Percentiles rank a stretch among this genome's conserved stretches.
These are phyloP conservation scores for Kitagawia praeruptora DNA, from an alignment of 129 eudicot species.

Conservation along the genomic window DNA sequence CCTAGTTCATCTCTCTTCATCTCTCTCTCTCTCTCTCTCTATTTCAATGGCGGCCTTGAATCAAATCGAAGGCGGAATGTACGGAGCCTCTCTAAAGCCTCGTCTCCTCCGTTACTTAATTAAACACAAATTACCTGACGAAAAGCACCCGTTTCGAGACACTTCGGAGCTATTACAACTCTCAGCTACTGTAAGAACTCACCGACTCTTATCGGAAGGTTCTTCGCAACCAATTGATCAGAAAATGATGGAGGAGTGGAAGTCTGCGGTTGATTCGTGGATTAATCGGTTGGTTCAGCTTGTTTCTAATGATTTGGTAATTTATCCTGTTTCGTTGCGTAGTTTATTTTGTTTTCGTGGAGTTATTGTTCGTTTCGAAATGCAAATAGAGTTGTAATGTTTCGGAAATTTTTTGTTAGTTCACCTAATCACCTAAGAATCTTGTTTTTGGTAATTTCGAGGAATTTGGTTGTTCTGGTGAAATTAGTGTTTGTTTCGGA, in stretches of 20 bases:
- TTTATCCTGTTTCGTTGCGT: background rate
- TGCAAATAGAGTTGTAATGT: background rate
- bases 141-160: conserved; percentile 46
- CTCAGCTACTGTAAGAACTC: conserved; percentile 48
- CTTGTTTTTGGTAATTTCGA: too few species aligned
- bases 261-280: conserved; percentile 71
- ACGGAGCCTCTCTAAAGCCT: conserved; percentile 53
- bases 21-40: background rate
- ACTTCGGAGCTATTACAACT: conserved; percentile 42
- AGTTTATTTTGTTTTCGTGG: background rate
- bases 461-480: background rate
- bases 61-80: conserved; percentile 31
- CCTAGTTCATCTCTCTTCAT: background rate
- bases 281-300: conserved; percentile 50
- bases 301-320: conserved; percentile 49
- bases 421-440: background rate
- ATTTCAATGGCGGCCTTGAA: conserved; percentile 46
- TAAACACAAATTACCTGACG: conserved; percentile 59
- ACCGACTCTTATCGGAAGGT: conserved; percentile 48
- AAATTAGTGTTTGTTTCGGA: background rate
- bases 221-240: conserved; percentile 15
- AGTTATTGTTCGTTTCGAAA: background rate
- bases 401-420: background rate
- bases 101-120: conserved; percentile 58
- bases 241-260: conserved; percentile 44